A percentile compares a stretch with the other conserved stretches of the same genome.
Evolutionary conservation across 805 yeast species (phyloP).

Genomic region (Candida manassasensis): DNA sequence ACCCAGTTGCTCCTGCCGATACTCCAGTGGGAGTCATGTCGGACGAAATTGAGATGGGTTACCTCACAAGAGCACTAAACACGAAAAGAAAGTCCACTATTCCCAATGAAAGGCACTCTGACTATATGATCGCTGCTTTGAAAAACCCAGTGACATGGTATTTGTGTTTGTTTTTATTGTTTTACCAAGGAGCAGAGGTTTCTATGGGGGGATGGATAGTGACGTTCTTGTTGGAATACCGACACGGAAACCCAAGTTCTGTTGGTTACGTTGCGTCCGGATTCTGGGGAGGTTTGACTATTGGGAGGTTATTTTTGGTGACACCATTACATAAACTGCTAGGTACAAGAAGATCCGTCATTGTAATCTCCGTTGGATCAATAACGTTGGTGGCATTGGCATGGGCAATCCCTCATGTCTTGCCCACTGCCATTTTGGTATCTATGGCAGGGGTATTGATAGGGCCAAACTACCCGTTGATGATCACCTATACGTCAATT

Average conservation of each 20-base stretch:
- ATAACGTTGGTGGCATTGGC: slow-evolving; percentile 34
- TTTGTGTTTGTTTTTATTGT: slow-evolving; percentile 50
- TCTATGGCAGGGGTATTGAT: slow-evolving; percentile 53
- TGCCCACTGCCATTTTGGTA: slow-evolving; percentile 43
- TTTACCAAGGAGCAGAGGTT: slow-evolving; percentile 68
- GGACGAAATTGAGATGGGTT: slow-evolving; percentile 5
- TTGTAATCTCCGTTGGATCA: slow-evolving; percentile 29
- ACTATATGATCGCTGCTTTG: slow-evolving; percentile 31
- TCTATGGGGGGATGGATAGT: slow-evolving; percentile 69
- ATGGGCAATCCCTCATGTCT: slow-evolving; percentile 45
- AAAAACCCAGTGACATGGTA: slow-evolving; percentile 40
- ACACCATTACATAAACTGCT: slow-evolving; percentile 29
- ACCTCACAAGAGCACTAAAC: slow-evolving; percentile 4
- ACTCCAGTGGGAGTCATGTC: slow-evolving; percentile 2
- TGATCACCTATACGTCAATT: slow-evolving; percentile 41
- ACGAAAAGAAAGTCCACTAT: slow-evolving; percentile 1
- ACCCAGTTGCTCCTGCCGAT: not conserved
- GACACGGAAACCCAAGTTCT: slow-evolving; percentile 40
- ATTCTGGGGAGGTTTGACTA: slow-evolving; percentile 67
- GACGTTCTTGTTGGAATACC: slow-evolving; percentile 53
- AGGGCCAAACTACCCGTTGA: slow-evolving; percentile 63
- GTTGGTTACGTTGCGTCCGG: slow-evolving; percentile 66
- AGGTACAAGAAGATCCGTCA: slow-evolving; percentile 45
- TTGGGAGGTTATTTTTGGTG: slow-evolving; percentile 55
- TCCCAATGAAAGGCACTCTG: not conserved